Conservation (phyloP, 306 rosid genomes). For the Prunus salicina region DNA sequence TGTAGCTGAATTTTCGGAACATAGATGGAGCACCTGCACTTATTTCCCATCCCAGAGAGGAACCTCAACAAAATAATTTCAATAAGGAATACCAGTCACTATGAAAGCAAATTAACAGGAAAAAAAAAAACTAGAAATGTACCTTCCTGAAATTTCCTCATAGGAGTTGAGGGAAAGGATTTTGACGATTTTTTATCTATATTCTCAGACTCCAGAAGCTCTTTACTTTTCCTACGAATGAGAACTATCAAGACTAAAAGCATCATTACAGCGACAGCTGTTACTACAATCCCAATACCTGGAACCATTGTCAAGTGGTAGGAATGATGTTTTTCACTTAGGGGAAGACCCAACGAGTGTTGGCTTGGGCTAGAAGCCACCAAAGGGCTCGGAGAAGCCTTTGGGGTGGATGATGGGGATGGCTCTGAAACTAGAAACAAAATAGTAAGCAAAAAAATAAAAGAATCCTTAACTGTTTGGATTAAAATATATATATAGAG, state of each 20-base stretch:
- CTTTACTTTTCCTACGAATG: conserved; percentile 74
- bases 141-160: conserved; percentile 87
- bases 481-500: background rate
- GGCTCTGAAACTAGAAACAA: conserved; percentile 55
- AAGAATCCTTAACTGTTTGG: background rate
- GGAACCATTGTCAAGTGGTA: conserved; percentile 74
- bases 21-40: conserved; percentile 70
- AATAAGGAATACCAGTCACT: background rate
- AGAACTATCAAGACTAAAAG: conserved; percentile 73
- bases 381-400: conserved; percentile 69
- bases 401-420: conserved; percentile 55
- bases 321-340: conserved; percentile 47
- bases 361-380: conserved; percentile 74
- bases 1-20: conserved; percentile 78
- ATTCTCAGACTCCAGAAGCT: conserved; percentile 58
- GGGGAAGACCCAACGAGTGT: conserved; percentile 43
- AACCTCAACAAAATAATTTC: background rate
- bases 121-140: conserved; percentile 15
- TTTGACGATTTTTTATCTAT: conserved; percentile 48
- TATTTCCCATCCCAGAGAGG: conserved; percentile 6
- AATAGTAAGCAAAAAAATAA: conserved; percentile 9
- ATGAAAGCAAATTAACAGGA: conserved; percentile 13
- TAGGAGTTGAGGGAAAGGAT: conserved; percentile 48
- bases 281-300: conserved; percentile 72
- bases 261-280: conserved; percentile 63